These are phyloP conservation scores for Dipodascus albidus DNA, from an alignment of 805 yeast genomes.

Conservation along the genomic window DNA sequence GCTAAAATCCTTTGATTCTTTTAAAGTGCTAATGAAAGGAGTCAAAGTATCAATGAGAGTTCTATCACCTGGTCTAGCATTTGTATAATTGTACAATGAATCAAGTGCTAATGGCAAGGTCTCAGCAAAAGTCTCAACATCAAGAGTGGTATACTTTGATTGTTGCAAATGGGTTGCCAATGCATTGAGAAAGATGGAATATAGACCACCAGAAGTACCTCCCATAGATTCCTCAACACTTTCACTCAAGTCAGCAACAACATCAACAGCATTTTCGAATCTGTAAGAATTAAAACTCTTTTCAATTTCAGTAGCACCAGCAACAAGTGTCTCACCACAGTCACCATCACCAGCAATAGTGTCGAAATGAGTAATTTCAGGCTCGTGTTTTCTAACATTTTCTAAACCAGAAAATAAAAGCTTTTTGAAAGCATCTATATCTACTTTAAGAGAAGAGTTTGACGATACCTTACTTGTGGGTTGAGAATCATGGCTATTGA, in stretches of 20 bases:
- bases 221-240: constrained; percentile 89
- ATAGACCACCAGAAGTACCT: constrained; percentile 91
- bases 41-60: constrained; percentile 82
- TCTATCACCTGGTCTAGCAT: constrained; percentile 81
- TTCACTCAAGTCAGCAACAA: constrained; percentile 65
- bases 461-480: constrained; percentile 16
- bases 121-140: constrained; percentile 18
- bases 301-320: constrained; percentile 67
- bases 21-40: constrained; percentile 66
- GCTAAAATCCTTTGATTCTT: constrained; percentile 37
- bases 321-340: constrained; percentile 83
- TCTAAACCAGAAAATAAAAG: constrained; percentile 41
- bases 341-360: constrained; percentile 95
- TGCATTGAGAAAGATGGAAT: constrained; percentile 75
- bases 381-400: constrained; percentile 52
- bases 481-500: constrained; percentile 13
- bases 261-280: constrained; percentile 33
- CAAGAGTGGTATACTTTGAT: constrained; percentile 13
- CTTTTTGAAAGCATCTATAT: constrained; percentile 21
- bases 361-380: constrained; percentile 74
- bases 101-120: constrained; percentile 43
- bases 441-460: constrained; percentile 25
- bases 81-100: constrained; percentile 73
- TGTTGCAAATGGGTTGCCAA: constrained; percentile 42
- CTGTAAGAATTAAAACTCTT: constrained; percentile 12